Evolutionary conservation across 192 early-diverging fungal species (phyloP).

Genomic region (Jimgerdemannia lactiflua): DNA sequence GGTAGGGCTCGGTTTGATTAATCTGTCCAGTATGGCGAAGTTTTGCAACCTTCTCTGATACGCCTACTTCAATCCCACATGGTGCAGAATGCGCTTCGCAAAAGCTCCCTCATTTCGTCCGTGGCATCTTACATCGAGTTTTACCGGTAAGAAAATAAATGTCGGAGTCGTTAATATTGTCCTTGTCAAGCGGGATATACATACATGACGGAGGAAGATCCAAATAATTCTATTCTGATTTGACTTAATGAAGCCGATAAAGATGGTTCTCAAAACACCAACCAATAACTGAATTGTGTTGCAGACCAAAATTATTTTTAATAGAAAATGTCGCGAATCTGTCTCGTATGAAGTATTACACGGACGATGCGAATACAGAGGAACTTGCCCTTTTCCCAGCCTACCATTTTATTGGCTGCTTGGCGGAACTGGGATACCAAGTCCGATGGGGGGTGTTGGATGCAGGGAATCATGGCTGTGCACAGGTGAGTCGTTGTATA

Average conservation of each 20-base stretch:
- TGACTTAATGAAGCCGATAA: no score
- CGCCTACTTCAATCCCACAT: background rate
- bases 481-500: conserved; percentile 9
- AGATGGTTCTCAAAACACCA: no score
- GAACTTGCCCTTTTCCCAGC: background rate
- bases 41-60: no score
- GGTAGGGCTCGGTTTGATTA: background rate
- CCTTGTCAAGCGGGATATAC: no score
- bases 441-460: conserved; percentile 17
- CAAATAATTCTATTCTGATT: no score
- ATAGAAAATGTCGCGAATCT: conserved; percentile 25
- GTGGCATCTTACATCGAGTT: conserved; percentile 24
- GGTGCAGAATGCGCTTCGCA: conserved; percentile 2
- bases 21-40: no score
- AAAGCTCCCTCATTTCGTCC: conserved; percentile 21
- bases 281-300: background rate
- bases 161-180: no score
- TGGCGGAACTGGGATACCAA: conserved; percentile 25
- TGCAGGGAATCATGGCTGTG: conserved; percentile 10
- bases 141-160: conserved; percentile 1
- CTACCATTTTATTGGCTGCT: conserved; percentile 10
- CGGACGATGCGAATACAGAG: background rate
- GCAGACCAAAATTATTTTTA: conserved; percentile 16
- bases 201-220: no score
- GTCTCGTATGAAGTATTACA: conserved; percentile 3